A percentile compares a stretch with the other conserved stretches of the same genome.
phyloP scores from a whole-genome alignment of 345 rosid species.

The Camelina sativa region DNA sequence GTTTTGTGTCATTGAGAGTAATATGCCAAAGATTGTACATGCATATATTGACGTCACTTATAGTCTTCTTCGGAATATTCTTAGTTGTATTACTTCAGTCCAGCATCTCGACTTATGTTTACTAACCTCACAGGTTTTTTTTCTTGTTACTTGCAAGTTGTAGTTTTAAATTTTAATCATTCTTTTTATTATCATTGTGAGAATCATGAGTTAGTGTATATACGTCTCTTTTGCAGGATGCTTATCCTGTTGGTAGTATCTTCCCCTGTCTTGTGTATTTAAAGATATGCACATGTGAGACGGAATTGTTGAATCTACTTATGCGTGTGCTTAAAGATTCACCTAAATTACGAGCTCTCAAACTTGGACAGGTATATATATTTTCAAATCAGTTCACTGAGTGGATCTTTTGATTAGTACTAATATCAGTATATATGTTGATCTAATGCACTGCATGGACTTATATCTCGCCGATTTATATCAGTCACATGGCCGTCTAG shows the following conservation, averaged over 20 bases:
- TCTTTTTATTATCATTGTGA: no score
- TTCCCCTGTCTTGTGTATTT: background rate
- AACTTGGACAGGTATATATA: background rate
- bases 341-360: slow-evolving; percentile 17
- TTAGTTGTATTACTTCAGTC: slow-evolving; percentile 27
- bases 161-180: no score
- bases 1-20: background rate
- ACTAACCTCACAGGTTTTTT: background rate
- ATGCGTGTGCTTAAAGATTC: slow-evolving; percentile 22
- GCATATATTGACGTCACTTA: background rate
- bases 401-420: background rate
- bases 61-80: background rate
- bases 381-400: background rate
- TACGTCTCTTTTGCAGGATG: background rate
- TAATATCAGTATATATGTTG: background rate
- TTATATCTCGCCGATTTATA: background rate
- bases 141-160: background rate
- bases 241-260: background rate
- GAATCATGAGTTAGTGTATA: background rate
- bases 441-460: background rate
- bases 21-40: no score
- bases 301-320: background rate
- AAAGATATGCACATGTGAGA: background rate
- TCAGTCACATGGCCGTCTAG: background rate
- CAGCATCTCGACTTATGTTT: slow-evolving; percentile 11